Conservation (phyloP, 1,284 basidiomycete genomes). For the Microstroma glucosiphilum region DNA sequence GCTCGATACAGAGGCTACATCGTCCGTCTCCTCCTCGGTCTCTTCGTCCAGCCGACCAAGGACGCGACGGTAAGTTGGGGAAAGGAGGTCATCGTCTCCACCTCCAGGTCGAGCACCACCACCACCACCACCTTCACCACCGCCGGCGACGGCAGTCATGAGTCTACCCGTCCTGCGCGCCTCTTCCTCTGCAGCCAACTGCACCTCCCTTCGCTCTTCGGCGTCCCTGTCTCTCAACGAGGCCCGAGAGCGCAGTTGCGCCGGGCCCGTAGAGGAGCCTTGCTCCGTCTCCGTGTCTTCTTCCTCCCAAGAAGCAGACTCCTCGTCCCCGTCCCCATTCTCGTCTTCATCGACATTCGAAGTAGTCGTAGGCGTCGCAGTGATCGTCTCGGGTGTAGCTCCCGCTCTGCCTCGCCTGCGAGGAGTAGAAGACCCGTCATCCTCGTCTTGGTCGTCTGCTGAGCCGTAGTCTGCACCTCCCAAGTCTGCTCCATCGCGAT, state of each 20-base stretch:
- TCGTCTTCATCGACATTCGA: conserved; percentile 24
- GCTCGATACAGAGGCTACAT: no score
- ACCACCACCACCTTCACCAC: not conserved
- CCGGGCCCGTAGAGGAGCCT: conserved; percentile 12
- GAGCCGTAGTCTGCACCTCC: not conserved
- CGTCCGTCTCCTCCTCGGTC: conserved; percentile 44
- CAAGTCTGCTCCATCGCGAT: not conserved
- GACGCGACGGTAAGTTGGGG: conserved; percentile 27
- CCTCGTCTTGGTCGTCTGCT: conserved; percentile 1
- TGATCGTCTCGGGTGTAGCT: conserved; percentile 15
- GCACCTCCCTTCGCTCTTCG: conserved; percentile 25
- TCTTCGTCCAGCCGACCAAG: conserved; percentile 40
- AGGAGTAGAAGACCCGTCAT: not conserved
- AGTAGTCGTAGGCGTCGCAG: no score
- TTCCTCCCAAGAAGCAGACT: conserved; percentile 7
- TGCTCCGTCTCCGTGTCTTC: conserved; percentile 18
- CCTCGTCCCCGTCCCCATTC: conserved; percentile 12
- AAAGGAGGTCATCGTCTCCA: conserved; percentile 22
- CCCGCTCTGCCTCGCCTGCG: conserved; percentile 2
- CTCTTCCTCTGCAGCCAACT: conserved; percentile 23
- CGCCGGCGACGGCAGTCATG: conserved; percentile 28
- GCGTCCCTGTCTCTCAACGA: conserved; percentile 27
- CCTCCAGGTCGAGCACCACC: not conserved
- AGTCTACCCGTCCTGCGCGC: conserved; percentile 26
- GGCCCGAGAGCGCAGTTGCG: conserved; percentile 21